These are phyloP conservation scores for Gypsophila paniculata DNA, from an alignment of 179 eudicot genomes.

Conservation along the genomic window DNA sequence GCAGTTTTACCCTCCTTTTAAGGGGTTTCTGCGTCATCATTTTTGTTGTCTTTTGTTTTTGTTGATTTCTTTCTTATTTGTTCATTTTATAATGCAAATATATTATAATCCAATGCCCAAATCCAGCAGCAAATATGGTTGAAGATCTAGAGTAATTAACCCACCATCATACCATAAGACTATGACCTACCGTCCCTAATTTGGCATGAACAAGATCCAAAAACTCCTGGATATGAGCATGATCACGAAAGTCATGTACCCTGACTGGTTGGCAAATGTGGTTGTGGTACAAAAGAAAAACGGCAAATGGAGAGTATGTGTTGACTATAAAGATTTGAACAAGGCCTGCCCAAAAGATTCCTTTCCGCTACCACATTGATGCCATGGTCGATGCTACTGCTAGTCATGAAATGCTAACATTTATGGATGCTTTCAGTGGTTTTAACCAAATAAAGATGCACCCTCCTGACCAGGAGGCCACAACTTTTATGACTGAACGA, in stretches of 20 bases:
- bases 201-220: no score
- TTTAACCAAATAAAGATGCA: neutral
- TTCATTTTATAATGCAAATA: no score
- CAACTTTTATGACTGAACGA: neutral
- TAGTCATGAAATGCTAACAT: neutral
- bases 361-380: neutral
- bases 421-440: neutral
- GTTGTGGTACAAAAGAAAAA: conserved; percentile 20
- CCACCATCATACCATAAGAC: no score
- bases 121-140: no score
- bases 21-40: no score
- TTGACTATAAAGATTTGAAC: conserved; percentile 6
- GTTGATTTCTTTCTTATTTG: no score
- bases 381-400: conserved; percentile 4
- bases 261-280: neutral
- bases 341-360: neutral
- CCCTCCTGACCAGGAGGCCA: neutral
- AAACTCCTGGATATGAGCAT: neutral
- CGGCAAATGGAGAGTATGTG: conserved; percentile 23
- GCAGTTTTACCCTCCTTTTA: no score
- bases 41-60: no score
- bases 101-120: no score
- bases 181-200: no score
- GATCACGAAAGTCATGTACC: conserved; percentile 11
- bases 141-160: no score